Conservation (phyloP, 176 grass and related monocot genomes). For the Cenchrus americanus region DNA sequence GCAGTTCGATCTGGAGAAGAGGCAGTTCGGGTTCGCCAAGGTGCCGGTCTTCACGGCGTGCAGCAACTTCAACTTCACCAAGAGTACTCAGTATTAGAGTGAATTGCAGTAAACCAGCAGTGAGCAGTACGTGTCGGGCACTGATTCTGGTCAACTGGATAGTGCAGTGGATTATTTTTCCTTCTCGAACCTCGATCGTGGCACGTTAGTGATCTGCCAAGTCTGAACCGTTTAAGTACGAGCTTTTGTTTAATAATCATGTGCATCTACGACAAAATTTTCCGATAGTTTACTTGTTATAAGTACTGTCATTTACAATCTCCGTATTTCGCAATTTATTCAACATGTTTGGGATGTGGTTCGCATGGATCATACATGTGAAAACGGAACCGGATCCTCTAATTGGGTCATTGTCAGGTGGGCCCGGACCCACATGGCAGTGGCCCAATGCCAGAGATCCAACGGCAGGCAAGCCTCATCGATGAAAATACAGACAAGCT, state of each 20-base stretch:
- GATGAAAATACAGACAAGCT: too few species aligned
- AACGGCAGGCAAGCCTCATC: too few species aligned
- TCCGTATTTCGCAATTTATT: too few species aligned
- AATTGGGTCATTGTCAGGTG: too few species aligned
- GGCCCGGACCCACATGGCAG: too few species aligned
- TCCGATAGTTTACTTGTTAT: too few species aligned
- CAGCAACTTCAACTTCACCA: slow-evolving; percentile 22
- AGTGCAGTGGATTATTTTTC: background rate
- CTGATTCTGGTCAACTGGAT: background rate
- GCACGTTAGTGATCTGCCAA: background rate
- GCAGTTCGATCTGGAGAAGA: slow-evolving; percentile 56
- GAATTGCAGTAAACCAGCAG: background rate
- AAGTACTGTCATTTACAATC: too few species aligned
- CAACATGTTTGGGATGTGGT: too few species aligned
- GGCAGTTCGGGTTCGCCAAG: slow-evolving; percentile 22
- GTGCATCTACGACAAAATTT: background rate
- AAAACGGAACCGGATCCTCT: too few species aligned
- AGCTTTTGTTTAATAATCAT: background rate
- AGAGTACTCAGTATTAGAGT: background rate
- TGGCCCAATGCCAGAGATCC: too few species aligned
- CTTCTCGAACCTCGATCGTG: background rate
- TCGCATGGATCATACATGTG: too few species aligned
- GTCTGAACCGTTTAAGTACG: background rate
- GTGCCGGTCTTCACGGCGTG: background rate
- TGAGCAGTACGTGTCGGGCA: background rate